Evolutionary conservation across 2,329 filamentous ascomycete species (phyloP), one percentile per base, ranked within the genome.

Genomic region (Phyllosticta paracitricarpa): DNA sequence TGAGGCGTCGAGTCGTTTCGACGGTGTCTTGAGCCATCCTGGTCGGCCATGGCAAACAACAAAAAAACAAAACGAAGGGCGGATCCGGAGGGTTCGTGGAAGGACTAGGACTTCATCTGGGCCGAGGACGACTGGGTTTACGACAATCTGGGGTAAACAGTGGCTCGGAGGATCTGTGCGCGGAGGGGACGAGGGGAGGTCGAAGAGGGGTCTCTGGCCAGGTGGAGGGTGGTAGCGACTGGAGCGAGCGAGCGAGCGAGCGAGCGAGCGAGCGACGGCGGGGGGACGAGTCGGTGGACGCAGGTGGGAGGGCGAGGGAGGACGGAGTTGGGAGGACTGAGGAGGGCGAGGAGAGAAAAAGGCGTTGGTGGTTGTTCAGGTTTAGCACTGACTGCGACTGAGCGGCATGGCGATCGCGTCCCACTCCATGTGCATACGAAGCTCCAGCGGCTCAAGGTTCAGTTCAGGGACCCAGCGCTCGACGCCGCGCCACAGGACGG

Each of bases 1-100:
- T 82, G 82, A 63, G 79, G 77, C 62, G 76, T 74, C 28, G 81
- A 77, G 64, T 76, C 74, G 65, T 77, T 75, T 64, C 77, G 74
- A 62, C 78, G 74, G 67, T 78, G 75, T 63, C 71, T 70, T 9
- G 33, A 12, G 24, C 26, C 24, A 35, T 62, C 26, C 9, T 54
- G 56, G 26, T 58, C 56, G 35, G 56, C 60, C 60, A 62, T 62
- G 35, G 35, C 54, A 53, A 48, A 48, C 14, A 48, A 48, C 14
- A 17, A n/a, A n/a, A 19, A 48, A 57, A 54, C 55, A 54, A 51
- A 48, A 57, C 59, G 59, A 54, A 51, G 30, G 59, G 54, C 30
- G 40, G 19, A 26, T 40, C 10, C 59, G 26, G 33, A 25, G 25
- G 30, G 7, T 25, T 24, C 51, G 25, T 54, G 35, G 12, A 55